These are phyloP conservation scores for Colletotrichum sublineola DNA, from an alignment of 2,329 filamentous ascomycete genomes.

Conservation along the genomic window DNA sequence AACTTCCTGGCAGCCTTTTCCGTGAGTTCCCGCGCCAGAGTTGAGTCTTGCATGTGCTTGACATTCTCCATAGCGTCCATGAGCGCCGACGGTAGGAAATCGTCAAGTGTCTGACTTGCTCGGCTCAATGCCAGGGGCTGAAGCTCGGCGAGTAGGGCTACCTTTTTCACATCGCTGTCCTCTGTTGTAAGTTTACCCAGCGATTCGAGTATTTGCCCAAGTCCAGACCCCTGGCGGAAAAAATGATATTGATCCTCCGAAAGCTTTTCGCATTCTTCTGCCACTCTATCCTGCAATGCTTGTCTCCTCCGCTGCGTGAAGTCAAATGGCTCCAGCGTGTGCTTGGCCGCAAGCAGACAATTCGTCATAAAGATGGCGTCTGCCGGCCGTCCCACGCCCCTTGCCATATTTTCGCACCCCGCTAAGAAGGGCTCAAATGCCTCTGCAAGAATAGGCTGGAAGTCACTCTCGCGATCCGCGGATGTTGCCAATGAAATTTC, in stretches of 20 bases:
- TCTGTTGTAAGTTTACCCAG: slow-evolving; percentile 57
- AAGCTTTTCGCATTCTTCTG: slow-evolving; percentile 68
- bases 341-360: slow-evolving; percentile 72
- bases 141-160: slow-evolving; percentile 58
- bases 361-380: slow-evolving; percentile 80
- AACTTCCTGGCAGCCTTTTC: slow-evolving; percentile 87
- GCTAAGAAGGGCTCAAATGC: slow-evolving; percentile 88
- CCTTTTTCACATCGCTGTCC: slow-evolving; percentile 62
- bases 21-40: slow-evolving; percentile 80
- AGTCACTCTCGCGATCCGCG: slow-evolving; percentile 73
- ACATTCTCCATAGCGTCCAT: slow-evolving; percentile 92
- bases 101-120: slow-evolving; percentile 83
- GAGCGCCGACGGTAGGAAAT: slow-evolving; percentile 91
- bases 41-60: slow-evolving; percentile 78
- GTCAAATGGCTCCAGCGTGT: slow-evolving; percentile 68
- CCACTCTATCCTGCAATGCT: slow-evolving; percentile 69
- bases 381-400: slow-evolving; percentile 69
- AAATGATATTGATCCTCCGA: slow-evolving; percentile 78
- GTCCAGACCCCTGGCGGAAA: slow-evolving; percentile 80
- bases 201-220: slow-evolving; percentile 73
- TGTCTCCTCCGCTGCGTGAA: slow-evolving; percentile 72
- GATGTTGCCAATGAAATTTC: slow-evolving; percentile 80
- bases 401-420: slow-evolving; percentile 78
- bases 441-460: slow-evolving; percentile 80
- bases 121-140: slow-evolving; percentile 71